Evolutionary conservation across 306 rosid genomes (phyloP).

Genomic region (Acacia acuminata): DNA sequence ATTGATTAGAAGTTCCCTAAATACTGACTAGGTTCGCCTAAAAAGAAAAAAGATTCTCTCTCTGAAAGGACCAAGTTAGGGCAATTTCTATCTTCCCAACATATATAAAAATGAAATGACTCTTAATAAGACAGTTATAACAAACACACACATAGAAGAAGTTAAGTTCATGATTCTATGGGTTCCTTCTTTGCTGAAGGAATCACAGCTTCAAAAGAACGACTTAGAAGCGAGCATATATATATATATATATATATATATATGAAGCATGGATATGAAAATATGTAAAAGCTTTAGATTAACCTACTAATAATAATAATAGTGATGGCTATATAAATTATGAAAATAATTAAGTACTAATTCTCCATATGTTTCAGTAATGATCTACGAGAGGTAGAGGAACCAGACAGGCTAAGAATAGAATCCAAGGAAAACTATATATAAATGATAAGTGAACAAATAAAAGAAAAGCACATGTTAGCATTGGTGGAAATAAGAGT

Average conservation of each 20-base stretch:
- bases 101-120: not conserved
- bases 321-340: not conserved
- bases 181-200: not conserved
- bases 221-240: not conserved
- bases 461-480: conserved; percentile 24
- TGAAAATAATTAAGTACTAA: not conserved
- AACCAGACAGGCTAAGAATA: conserved; percentile 48
- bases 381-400: conserved; percentile 30
- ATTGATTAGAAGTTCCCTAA: not conserved
- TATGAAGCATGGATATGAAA: not conserved
- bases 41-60: not conserved
- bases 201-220: conserved; percentile 8
- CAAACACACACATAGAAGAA: not conserved
- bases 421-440: conserved; percentile 53
- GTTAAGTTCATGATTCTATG: conserved; percentile 1
- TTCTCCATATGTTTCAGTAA: not conserved
- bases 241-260: not conserved
- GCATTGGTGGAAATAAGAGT: conserved; percentile 41
- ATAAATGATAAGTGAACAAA: not conserved
- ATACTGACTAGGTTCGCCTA: not conserved
- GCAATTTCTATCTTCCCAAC: not conserved
- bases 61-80: not conserved
- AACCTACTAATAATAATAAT: not conserved
- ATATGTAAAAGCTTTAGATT: not conserved
- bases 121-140: not conserved